Evolutionary conservation across 352 stramenopile genomes (phyloP), one percentile per base, ranked within the genome.

Genomic region (Phytophthora idaei): DNA sequence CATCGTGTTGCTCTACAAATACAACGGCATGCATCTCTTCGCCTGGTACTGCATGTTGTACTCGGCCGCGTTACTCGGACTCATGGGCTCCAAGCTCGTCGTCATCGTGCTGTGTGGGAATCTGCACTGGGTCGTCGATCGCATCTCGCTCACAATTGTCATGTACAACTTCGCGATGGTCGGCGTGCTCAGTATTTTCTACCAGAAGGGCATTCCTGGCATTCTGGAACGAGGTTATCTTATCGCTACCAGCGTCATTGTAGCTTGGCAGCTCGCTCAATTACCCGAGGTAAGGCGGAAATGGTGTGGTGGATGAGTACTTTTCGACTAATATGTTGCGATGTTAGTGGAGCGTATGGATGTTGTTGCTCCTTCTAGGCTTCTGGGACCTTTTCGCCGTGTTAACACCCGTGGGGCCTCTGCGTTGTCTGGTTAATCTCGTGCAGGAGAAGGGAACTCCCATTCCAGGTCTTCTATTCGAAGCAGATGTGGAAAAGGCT

Each of bases 361-460:
- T 91, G 61, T 74, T 97, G 4, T 69, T 97, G n/a, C 71, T 98
- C 10, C 91, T 98, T 37, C 76, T 99, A 44, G 97, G 90, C 1
- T 90, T 99, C 39, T 99, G 98, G 81, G 97, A 99, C 76, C 77
- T 99, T 6, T 99, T 97, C 67, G 98, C 98, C 4, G 98, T 99
- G 2, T 76, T 99, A 17, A 97, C 96, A 8, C 97, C 97, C 0
- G 93, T 97, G 59, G 97, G 97, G 10, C 97, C 97, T 15, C 79
- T 99, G 15, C 96, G 96, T 29, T 95, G 90, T 15, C 78, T 99
- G 2, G 93, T 95, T 7, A 85, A 98, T 55, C 75, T 98, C 21
- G 95, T 98, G 36, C 92, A 98, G 47, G 83, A 97, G 53, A 88
- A 92, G 42, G 83, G 85, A 1, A 89, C 81, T 4, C 78, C 85